Percentiles rank a stretch among this genome's conserved stretches.
Evolutionary conservation across 306 rosid genomes (phyloP).

Genomic region (Glycine soja): DNA sequence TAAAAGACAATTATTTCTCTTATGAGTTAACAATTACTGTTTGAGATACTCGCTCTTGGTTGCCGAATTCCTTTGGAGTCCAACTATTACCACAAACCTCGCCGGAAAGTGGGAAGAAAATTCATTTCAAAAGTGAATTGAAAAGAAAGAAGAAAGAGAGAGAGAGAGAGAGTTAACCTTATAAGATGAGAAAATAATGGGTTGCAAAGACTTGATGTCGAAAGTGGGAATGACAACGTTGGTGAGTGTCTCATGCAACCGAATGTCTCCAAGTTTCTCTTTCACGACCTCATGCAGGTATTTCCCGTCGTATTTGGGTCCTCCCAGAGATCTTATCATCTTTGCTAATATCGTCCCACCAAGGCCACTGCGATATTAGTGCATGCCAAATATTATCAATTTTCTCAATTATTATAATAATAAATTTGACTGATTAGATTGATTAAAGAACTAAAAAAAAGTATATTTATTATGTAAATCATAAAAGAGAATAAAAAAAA

Average conservation of each 20-base stretch:
- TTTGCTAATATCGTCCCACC: slow-evolving; percentile 29
- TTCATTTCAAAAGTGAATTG: no score
- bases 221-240: no score
- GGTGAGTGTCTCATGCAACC: no score
- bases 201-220: slow-evolving; percentile 52
- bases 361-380: background rate
- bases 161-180: slow-evolving; percentile 33
- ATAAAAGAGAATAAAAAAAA: no score
- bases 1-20: background rate
- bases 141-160: no score
- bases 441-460: no score
- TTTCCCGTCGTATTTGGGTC: slow-evolving; percentile 80
- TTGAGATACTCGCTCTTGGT: background rate
- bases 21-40: background rate
- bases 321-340: slow-evolving; percentile 52
- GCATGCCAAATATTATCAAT: background rate
- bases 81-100: background rate
- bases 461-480: no score
- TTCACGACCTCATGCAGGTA: slow-evolving; percentile 61
- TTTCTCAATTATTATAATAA: no score
- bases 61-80: no score
- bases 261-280: slow-evolving; percentile 46
- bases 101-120: no score
- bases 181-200: slow-evolving; percentile 64
- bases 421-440: no score